Base-by-base conservation (phyloP, 2,329 filamentous ascomycete genomes). In the Exophiala aquamarina region DNA sequence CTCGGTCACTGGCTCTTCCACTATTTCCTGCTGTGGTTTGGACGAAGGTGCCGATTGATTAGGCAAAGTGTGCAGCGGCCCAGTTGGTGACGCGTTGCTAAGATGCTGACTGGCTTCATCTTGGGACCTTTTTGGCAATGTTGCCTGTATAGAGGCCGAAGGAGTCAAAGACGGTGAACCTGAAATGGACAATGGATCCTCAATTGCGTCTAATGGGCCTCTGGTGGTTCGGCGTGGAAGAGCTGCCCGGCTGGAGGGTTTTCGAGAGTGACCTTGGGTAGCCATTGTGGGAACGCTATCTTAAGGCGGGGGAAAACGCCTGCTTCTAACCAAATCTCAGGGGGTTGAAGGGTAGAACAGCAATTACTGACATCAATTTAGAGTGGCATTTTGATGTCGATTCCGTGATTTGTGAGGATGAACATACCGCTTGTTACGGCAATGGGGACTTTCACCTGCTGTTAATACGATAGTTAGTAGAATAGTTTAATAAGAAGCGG, bases 201-300 rank as follows among this genome's bases (percentile, higher is more conserved):
- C 81, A 52, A 61, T 55, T 45, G 74, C 71, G 60, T 93, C 89
- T 15, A 95, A 73, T 3, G 89, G 89, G 1, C 88, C 89, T 66
- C 83, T 87, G 3, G 89, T 93, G 35, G 84, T 79, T 33, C 84
- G 82, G 41, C 85, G 75, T 7, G 84, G 79, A 35, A 83, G 47
- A 14, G 47, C 43, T 13, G 50, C 46, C 39, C 53, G 44, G 36
- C 44, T 54, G 9, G 53, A 56, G 14, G 47, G 44, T 35, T 56
- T 56, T 10, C 53, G 53, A 40, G 45, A 47, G 35, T 56, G 53
- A 11, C 42, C 41, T 26, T 39, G 8, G 2, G 51, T 41, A 19
- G 49, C 34, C 45, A 52, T 52, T 11, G 10, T 18, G 21, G 4
- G n/a, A n/a, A n/a, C n/a, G n/a, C n/a, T n/a, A n/a, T n/a, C n/a